Evolutionary conservation across 305 asterid genomes (phyloP).

Genomic region (Solanum hybrid): DNA sequence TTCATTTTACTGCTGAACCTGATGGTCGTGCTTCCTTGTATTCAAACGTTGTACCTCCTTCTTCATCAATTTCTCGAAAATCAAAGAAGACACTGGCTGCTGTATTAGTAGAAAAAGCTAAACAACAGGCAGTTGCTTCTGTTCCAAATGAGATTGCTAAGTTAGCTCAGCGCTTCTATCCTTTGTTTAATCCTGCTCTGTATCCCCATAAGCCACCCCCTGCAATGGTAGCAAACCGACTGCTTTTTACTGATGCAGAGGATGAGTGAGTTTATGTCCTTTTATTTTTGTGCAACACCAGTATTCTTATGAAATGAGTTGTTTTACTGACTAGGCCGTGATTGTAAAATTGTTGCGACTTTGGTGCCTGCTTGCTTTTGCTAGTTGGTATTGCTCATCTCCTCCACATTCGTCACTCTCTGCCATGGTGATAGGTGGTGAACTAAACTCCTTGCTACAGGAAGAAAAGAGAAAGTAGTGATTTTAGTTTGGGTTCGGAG

Average conservation of each 20-base stretch:
- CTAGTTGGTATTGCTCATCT: background rate
- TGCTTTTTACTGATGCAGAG: slow-evolving; percentile 93
- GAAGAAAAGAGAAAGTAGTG: background rate
- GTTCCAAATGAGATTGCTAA: slow-evolving; percentile 84
- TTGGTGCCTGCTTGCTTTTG: background rate
- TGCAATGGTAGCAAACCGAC: slow-evolving; percentile 62
- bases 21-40: slow-evolving; percentile 37
- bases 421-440: background rate
- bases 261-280: slow-evolving; percentile 85
- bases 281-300: slow-evolving; percentile 15
- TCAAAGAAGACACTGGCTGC: slow-evolving; percentile 82
- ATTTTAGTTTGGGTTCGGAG: background rate
- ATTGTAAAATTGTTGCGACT: background rate
- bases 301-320: background rate
- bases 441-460: background rate
- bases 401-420: background rate
- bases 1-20: slow-evolving; percentile 34
- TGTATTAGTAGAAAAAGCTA: slow-evolving; percentile 74
- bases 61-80: slow-evolving; percentile 29
- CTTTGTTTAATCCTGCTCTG: slow-evolving; percentile 78
- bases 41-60: slow-evolving; percentile 23
- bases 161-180: slow-evolving; percentile 73
- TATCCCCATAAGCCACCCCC: slow-evolving; percentile 94
- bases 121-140: slow-evolving; percentile 58
- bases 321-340: background rate